A percentile compares a stretch with the other conserved stretches of the same genome.
Conservation (phyloP, 2,329 filamentous ascomycete species). For the Chaetomium olivaceum region DNA sequence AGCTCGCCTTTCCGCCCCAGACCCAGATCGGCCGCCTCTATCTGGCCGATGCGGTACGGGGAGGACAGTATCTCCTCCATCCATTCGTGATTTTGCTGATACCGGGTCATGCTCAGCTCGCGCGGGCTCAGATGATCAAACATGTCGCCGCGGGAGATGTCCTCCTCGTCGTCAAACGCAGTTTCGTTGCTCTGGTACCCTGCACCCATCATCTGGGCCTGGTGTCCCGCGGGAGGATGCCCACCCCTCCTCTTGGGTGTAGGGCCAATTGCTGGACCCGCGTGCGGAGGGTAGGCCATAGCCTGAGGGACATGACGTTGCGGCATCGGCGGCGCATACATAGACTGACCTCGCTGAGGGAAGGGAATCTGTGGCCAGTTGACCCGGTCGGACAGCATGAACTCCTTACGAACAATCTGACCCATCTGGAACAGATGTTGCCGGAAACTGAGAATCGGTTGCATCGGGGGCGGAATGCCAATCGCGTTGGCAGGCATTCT, state of each 20-base stretch:
- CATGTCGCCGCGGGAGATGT: conserved; percentile 80
- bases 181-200: conserved; percentile 38
- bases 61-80: conserved; percentile 97
- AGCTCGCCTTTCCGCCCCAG: conserved; percentile 83
- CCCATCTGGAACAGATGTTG: conserved; percentile 71
- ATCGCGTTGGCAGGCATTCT: conserved; percentile 70
- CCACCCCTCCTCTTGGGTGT: conserved; percentile 54
- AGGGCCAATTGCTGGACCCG: conserved; percentile 46
- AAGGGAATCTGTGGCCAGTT: conserved; percentile 87
- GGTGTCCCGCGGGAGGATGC: conserved; percentile 36
- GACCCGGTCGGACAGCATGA: conserved; percentile 85
- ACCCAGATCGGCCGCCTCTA: conserved; percentile 82
- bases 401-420: conserved; percentile 84
- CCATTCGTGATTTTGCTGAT: conserved; percentile 96
- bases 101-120: conserved; percentile 83
- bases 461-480: conserved; percentile 62
- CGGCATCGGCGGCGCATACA: conserved; percentile 49
- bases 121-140: conserved; percentile 87
- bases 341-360: conserved; percentile 55
- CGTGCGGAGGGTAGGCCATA: conserved; percentile 63
- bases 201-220: conserved; percentile 29
- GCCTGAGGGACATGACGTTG: conserved; percentile 56
- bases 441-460: conserved; percentile 61
- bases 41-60: conserved; percentile 81
- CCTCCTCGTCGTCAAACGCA: conserved; percentile 81